Evolutionary conservation across 192 early-diverging fungal species (phyloP).

Genomic region (Umbelopsis sp.): DNA sequence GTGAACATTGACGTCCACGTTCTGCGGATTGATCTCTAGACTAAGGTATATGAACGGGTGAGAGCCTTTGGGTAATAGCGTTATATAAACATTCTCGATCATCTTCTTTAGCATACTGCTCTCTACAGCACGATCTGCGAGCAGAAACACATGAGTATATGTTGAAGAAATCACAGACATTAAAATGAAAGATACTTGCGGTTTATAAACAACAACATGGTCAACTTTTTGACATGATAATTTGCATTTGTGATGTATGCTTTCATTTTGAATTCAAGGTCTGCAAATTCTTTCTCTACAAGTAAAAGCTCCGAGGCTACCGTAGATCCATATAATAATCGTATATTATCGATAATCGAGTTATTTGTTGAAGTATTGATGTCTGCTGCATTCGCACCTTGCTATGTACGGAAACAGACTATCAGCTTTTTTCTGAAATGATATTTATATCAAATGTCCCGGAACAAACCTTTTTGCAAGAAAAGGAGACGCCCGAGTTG

Average conservation of each 20-base stretch:
- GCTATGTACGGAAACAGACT: constrained; percentile 29
- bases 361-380: constrained; percentile 69
- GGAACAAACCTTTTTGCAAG: constrained; percentile 80
- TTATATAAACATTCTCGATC: constrained; percentile 80
- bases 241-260: constrained; percentile 91
- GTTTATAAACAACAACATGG: constrained; percentile 95
- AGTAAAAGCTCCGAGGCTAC: constrained; percentile 79
- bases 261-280: constrained; percentile 63
- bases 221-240: constrained; percentile 83
- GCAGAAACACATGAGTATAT: constrained; percentile 16
- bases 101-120: constrained; percentile 77
- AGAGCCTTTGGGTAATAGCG: constrained; percentile 81
- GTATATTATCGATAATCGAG: constrained; percentile 75
- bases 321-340: constrained; percentile 80
- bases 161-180: background rate
- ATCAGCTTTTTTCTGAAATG: background rate
- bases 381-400: constrained; percentile 75
- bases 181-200: constrained; percentile 51
- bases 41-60: constrained; percentile 92
- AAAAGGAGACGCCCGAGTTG: constrained; percentile 80
- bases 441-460: background rate
- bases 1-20: constrained; percentile 98
- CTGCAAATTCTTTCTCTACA: constrained; percentile 52
- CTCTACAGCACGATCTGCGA: constrained; percentile 82
- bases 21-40: constrained; percentile 83